phyloP scores from a whole-genome alignment of 1,139 yeast genomes.

The Candida glucosophila region DNA sequence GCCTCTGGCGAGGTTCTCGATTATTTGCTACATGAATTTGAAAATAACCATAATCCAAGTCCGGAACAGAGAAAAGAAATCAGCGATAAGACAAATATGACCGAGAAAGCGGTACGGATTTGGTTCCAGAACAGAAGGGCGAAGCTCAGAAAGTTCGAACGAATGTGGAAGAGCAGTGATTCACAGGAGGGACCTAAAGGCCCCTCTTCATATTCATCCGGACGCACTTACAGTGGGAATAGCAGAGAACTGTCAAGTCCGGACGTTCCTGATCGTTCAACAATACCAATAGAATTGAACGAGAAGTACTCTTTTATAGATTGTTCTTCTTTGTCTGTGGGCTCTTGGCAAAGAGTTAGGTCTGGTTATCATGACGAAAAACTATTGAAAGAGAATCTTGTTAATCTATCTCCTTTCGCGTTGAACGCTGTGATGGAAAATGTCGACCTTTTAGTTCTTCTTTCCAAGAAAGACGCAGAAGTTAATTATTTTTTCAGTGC shows the following conservation, averaged over 20 bases:
- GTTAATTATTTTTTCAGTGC: conserved; percentile 70
- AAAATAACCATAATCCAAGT: conserved; percentile 61
- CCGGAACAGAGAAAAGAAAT: conserved; percentile 63
- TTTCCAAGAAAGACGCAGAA: conserved; percentile 62
- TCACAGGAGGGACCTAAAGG: conserved; percentile 8
- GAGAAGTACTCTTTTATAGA: conserved; percentile 63
- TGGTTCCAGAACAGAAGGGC: conserved; percentile 96
- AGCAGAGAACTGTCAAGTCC: conserved; percentile 6
- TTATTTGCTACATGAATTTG: conserved; percentile 61
- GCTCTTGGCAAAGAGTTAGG: conserved; percentile 71
- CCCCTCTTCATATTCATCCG: conserved; percentile 8
- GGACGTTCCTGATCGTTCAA: conserved; percentile 13
- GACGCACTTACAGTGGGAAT: conserved; percentile 17
- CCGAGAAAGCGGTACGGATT: conserved; percentile 84
- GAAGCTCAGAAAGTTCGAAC: conserved; percentile 55
- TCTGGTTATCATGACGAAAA: conserved; percentile 45
- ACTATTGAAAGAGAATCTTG: conserved; percentile 34
- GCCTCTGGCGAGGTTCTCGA: conserved; percentile 84
- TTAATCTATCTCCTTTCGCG: conserved; percentile 59
- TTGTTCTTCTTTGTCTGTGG: conserved; percentile 59
- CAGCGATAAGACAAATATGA: conserved; percentile 72
- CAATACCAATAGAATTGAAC: conserved; percentile 37
- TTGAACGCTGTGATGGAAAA: conserved; percentile 53
- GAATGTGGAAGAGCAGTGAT: conserved; percentile 20
- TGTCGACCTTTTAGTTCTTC: conserved; percentile 59